Percentiles rank a stretch among this genome's conserved stretches.
phyloP scores from a whole-genome alignment of 352 stramenopile genomes.

The Globisporangium paddicum region DNA sequence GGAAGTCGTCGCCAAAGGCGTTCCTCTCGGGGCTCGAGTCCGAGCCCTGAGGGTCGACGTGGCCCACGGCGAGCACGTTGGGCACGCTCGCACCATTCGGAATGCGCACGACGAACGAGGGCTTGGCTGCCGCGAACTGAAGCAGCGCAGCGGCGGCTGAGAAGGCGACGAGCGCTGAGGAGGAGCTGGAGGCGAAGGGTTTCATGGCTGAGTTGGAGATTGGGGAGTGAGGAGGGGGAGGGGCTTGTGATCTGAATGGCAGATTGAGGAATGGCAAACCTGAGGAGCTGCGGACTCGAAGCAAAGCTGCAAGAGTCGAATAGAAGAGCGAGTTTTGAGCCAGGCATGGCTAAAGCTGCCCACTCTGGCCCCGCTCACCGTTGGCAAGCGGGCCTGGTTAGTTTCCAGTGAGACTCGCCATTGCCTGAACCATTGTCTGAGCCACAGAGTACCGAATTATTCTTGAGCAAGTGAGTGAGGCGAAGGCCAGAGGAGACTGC shows the following conservation, averaged over 20 bases:
- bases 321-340: no score
- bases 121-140: neutral
- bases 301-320: no score
- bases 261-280: neutral
- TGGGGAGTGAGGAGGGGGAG: neutral
- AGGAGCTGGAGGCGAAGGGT: neutral
- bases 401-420: no score
- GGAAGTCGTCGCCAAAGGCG: neutral
- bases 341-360: no score
- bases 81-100: conserved; percentile 37
- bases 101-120: conserved; percentile 12
- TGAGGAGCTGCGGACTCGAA: no score
- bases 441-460: no score
- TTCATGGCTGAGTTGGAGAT: no score
- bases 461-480: no score
- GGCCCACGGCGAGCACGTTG: conserved; percentile 24
- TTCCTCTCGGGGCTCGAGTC: neutral
- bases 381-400: no score
- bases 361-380: no score
- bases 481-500: no score
- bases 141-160: neutral
- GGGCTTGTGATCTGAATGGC: neutral
- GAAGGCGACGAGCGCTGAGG: neutral
- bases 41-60: conserved; percentile 13
- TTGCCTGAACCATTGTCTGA: no score